Percentiles rank a stretch among this genome's conserved stretches.
Evolutionary conservation across 2,329 filamentous ascomycete genomes (phyloP).

Genomic region (Fusarium mundagurra): DNA sequence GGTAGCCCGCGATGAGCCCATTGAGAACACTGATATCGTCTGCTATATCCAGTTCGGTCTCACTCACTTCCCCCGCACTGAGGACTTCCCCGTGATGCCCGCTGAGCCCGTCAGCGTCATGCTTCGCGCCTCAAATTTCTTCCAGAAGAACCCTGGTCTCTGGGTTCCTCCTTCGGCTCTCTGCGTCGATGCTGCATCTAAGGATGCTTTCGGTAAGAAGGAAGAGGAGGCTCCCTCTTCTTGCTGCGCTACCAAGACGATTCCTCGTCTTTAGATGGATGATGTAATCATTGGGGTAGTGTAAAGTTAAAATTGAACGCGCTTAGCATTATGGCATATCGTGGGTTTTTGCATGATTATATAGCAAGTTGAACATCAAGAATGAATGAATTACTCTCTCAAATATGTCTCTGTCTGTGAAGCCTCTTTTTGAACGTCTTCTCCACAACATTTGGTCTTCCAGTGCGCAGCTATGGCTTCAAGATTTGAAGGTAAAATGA

Average conservation of each 20-base stretch:
- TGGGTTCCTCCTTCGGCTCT: constrained; percentile 73
- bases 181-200: constrained; percentile 35
- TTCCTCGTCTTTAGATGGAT: constrained; percentile 17
- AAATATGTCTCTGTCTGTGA: background rate
- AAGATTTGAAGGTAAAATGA: background rate
- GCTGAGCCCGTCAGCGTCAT: constrained; percentile 85
- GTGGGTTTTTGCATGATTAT: constrained; percentile 5
- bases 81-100: constrained; percentile 94
- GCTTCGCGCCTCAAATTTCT: constrained; percentile 84
- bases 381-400: background rate
- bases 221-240: constrained; percentile 27
- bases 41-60: constrained; percentile 95
- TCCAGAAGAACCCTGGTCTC: constrained; percentile 79
- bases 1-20: constrained; percentile 76
- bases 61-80: constrained; percentile 87
- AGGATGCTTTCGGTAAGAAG: constrained; percentile 36
- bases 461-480: background rate
- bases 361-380: constrained; percentile 8
- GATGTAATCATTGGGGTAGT: background rate
- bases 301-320: background rate
- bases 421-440: no score
- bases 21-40: constrained; percentile 87
- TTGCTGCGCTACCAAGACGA: constrained; percentile 35
- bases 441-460: no score
- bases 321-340: constrained; percentile 10